Percentiles rank a stretch among this genome's conserved stretches.
These are phyloP conservation scores for Circinella minor DNA, from an alignment of 371 early-diverging fungal species.

Conservation along the genomic window DNA sequence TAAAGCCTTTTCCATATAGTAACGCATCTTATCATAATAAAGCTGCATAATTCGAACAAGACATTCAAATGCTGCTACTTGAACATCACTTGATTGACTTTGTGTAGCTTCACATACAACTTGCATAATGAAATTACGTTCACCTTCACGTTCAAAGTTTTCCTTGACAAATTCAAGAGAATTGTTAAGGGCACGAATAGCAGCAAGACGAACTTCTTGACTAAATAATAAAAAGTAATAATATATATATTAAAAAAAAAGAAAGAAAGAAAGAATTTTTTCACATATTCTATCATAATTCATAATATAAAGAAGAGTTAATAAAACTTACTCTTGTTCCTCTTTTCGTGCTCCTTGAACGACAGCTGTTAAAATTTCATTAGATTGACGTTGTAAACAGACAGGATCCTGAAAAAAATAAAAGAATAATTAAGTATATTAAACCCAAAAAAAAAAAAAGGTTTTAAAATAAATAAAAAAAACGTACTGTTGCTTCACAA, in stretches of 20 bases:
- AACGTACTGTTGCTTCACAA: slow-evolving; percentile 83
- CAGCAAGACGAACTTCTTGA: slow-evolving; percentile 85
- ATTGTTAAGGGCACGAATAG: slow-evolving; percentile 89
- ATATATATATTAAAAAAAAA: not conserved
- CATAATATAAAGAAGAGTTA: not conserved
- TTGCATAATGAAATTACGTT: slow-evolving; percentile 97
- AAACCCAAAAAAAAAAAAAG: no score
- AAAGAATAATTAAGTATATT: not conserved
- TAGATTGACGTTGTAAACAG: slow-evolving; percentile 78
- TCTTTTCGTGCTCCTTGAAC: slow-evolving; percentile 91
- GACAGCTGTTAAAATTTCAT: slow-evolving; percentile 90
- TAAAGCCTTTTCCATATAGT: slow-evolving; percentile 95
- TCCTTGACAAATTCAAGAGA: slow-evolving; percentile 91
- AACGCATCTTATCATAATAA: slow-evolving; percentile 93
- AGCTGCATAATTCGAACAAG: slow-evolving; percentile 93
- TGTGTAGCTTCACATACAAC: slow-evolving; percentile 97
- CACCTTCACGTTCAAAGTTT: slow-evolving; percentile 92
- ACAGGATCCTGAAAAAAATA: slow-evolving; percentile 64
- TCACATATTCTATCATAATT: no score
- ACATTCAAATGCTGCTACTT: slow-evolving; percentile 91
- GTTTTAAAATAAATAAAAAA: no score
- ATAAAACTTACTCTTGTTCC: slow-evolving; percentile 66
- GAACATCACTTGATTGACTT: slow-evolving; percentile 71
- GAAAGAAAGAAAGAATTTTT: no score
- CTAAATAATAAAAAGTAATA: slow-evolving; percentile 34